These are phyloP conservation scores for Erythrophleum ivorense DNA, from an alignment of 331 rosid genomes.

Conservation along the genomic window DNA sequence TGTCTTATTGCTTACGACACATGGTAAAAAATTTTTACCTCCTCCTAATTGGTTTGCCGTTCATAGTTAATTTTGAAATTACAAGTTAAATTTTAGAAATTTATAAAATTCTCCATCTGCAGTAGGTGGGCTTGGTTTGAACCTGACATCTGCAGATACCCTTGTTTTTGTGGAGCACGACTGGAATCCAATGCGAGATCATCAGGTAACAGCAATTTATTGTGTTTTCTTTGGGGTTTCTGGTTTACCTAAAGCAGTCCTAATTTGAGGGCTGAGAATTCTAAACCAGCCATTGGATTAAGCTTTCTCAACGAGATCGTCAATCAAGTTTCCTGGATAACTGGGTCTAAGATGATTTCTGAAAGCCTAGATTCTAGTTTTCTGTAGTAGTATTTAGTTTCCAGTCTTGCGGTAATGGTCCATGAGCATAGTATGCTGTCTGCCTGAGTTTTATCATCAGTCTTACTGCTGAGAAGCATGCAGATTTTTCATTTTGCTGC, in stretches of 20 bases:
- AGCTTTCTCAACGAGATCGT: neutral
- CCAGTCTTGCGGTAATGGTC: neutral
- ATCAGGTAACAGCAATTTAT: conserved; percentile 65
- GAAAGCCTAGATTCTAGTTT: conserved; percentile 15
- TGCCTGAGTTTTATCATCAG: conserved; percentile 6
- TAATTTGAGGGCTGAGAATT: conserved; percentile 27
- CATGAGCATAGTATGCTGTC: neutral
- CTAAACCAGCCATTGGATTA: conserved; percentile 7
- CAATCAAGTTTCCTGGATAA: conserved; percentile 16
- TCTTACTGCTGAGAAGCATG: neutral
- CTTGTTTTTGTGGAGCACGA: conserved; percentile 97
- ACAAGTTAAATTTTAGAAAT: conserved; percentile 5
- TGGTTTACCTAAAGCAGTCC: neutral
- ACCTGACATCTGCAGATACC: conserved; percentile 96
- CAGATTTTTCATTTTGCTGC: conserved; percentile 8
- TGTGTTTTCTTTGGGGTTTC: too few species aligned
- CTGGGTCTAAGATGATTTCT: neutral
- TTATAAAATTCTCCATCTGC: conserved; percentile 43
- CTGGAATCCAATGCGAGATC: conserved; percentile 99
- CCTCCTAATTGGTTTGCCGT: neutral
- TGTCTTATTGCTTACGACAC: conserved; percentile 90
- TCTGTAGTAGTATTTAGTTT: conserved; percentile 21
- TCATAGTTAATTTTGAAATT: conserved; percentile 1
- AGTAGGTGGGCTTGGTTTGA: conserved; percentile 99
- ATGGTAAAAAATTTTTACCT: conserved; percentile 56